Conservation (phyloP, 441 rosid genomes). For the Jatropha multifida region DNA sequence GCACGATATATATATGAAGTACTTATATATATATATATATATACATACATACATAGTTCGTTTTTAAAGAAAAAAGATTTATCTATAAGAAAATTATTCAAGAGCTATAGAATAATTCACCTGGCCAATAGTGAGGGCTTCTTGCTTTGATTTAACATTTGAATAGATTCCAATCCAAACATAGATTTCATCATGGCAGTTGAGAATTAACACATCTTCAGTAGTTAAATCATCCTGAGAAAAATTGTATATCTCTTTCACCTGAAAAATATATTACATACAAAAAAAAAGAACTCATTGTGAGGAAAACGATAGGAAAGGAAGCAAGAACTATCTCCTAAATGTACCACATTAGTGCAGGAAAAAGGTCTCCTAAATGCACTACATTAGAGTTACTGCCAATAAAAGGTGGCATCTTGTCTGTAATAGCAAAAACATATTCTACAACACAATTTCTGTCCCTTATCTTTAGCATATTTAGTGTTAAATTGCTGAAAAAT, state of each 20-base stretch:
- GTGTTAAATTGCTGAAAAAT: slow-evolving; percentile 3
- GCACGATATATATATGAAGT: not conserved
- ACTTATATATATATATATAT: too few relatives aligned
- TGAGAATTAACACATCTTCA: slow-evolving; percentile 73
- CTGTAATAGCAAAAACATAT: not conserved
- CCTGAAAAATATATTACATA: slow-evolving; percentile 43
- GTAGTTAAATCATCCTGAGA: slow-evolving; percentile 91
- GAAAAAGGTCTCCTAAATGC: slow-evolving; percentile 4
- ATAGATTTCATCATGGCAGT: slow-evolving; percentile 70
- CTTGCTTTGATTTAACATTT: slow-evolving; percentile 51
- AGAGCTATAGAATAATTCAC: slow-evolving; percentile 36
- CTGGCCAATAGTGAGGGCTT: slow-evolving; percentile 67
- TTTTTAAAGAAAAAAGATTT: too few relatives aligned
- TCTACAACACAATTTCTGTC: not conserved
- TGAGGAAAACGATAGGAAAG: not conserved
- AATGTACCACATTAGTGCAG: not conserved
- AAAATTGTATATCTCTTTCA: slow-evolving; percentile 82
- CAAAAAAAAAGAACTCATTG: not conserved
- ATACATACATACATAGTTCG: too few relatives aligned
- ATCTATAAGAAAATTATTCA: slow-evolving; percentile 12
- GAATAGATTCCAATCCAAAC: slow-evolving; percentile 86
- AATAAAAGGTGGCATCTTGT: not conserved
- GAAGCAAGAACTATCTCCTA: not conserved
- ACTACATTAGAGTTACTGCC: not conserved
- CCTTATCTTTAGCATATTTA: not conserved